phyloP scores from a whole-genome alignment of 2,329 filamentous ascomycete genomes.

The Scolecobasidium constrictum region DNA sequence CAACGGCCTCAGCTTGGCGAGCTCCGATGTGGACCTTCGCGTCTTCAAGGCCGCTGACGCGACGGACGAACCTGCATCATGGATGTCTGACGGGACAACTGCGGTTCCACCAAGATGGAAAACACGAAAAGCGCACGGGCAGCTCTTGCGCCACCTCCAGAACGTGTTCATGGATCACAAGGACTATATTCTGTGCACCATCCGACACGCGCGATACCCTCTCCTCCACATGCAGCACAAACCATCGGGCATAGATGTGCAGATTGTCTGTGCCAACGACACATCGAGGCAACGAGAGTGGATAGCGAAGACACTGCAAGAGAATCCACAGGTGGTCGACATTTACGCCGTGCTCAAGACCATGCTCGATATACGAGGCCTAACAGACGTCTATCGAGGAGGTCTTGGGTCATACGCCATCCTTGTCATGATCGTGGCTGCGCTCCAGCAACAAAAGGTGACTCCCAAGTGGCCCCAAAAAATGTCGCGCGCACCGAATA shows the following conservation, averaged over 20 bases:
- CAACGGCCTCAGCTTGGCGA: constrained; percentile 40
- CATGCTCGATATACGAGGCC: constrained; percentile 37
- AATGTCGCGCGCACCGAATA: no score
- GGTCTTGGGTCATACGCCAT: constrained; percentile 44
- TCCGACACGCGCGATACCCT: constrained; percentile 25
- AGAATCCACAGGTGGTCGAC: constrained; percentile 37
- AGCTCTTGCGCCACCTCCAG: not conserved
- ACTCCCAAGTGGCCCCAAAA: no score
- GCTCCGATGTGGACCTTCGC: constrained; percentile 45
- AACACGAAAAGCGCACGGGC: not conserved
- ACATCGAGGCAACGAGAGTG: constrained; percentile 29
- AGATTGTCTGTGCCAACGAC: constrained; percentile 38
- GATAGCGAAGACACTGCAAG: constrained; percentile 33
- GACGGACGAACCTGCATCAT: not conserved
- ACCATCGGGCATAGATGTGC: constrained; percentile 38
- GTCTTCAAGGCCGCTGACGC: not conserved
- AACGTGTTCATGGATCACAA: not conserved
- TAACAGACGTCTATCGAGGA: constrained; percentile 37
- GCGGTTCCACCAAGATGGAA: not conserved
- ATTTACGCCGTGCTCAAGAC: constrained; percentile 41
- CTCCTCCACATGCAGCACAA: constrained; percentile 33
- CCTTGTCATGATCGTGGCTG: constrained; percentile 46
- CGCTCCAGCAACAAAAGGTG: constrained; percentile 32
- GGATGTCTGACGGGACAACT: no score
- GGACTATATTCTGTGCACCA: constrained; percentile 13